A percentile compares a stretch with the other conserved stretches of the same genome.
Evolutionary conservation across 2,329 filamentous ascomycete genomes (phyloP).

Genomic region (Cladosporium sp.): DNA sequence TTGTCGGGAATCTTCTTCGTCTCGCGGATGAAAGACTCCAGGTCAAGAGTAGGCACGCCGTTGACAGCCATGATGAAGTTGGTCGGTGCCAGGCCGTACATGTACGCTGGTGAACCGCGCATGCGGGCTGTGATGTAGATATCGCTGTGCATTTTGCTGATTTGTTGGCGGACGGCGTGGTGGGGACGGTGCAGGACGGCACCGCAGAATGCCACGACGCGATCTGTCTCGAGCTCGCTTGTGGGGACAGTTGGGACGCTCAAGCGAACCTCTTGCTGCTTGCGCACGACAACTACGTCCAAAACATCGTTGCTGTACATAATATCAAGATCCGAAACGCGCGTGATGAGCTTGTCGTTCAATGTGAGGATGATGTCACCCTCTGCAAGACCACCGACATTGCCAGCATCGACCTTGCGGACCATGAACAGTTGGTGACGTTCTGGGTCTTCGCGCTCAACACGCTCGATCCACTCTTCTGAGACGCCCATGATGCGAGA

Average conservation of each 20-base stretch:
- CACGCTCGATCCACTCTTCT: conserved; percentile 92
- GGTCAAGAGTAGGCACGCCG: conserved; percentile 77
- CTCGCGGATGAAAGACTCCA: conserved; percentile 77
- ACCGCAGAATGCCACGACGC: conserved; percentile 91
- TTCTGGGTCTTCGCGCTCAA: conserved; percentile 83
- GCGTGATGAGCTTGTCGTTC: conserved; percentile 89
- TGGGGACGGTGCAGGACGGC: conserved; percentile 91
- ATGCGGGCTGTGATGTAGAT: conserved; percentile 91
- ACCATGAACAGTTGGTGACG: conserved; percentile 99
- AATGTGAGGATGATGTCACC: conserved; percentile 90
- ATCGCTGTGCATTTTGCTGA: conserved; percentile 92
- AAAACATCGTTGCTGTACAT: conserved; percentile 90
- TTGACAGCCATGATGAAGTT: conserved; percentile 99
- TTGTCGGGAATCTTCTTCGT: conserved; percentile 92
- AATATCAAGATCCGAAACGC: conserved; percentile 87
- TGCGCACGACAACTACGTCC: conserved; percentile 82
- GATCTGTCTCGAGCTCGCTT: conserved; percentile 87
- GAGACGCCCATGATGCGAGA: conserved; percentile 95
- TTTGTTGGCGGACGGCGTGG: conserved; percentile 95
- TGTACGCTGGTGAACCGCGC: conserved; percentile 79
- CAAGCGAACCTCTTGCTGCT: conserved; percentile 75
- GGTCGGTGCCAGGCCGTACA: conserved; percentile 89
- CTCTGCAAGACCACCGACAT: conserved; percentile 71
- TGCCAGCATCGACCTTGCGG: conserved; percentile 76
- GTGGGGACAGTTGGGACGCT: conserved; percentile 83